Percentiles rank a stretch among this genome's conserved stretches.
phyloP scores from a whole-genome alignment of 805 yeast species.

The Yarrowia osloensis region DNA sequence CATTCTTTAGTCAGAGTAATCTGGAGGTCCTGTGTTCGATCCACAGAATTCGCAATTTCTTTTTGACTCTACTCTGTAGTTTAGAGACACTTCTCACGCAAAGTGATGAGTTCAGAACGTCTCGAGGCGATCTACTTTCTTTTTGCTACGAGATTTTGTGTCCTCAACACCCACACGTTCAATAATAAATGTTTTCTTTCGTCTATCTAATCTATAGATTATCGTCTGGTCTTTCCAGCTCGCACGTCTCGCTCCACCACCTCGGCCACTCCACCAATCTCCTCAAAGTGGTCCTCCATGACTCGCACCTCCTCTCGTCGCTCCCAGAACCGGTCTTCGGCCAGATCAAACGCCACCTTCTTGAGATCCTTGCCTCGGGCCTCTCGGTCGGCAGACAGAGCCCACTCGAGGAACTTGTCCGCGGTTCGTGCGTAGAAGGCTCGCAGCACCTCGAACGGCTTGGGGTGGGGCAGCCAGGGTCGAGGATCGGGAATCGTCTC shows the following conservation, averaged over 20 bases:
- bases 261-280: conserved; percentile 86
- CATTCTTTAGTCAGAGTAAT: conserved; percentile 39
- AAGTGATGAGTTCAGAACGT: too few species aligned
- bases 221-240: conserved; percentile 15
- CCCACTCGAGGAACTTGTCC: conserved; percentile 87
- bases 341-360: conserved; percentile 82
- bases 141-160: too few species aligned
- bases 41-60: conserved; percentile 53
- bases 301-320: conserved; percentile 89
- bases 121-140: too few species aligned
- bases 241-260: conserved; percentile 67
- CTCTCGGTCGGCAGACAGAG: conserved; percentile 79
- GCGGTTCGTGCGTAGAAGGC: conserved; percentile 86
- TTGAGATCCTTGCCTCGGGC: conserved; percentile 89
- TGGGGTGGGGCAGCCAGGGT: conserved; percentile 98
- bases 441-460: conserved; percentile 82
- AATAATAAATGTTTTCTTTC: not conserved
- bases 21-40: conserved; percentile 85
- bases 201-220: not conserved
- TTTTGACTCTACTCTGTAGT: too few species aligned
- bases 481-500: conserved; percentile 83
- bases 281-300: conserved; percentile 87
- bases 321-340: conserved; percentile 98
- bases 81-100: too few species aligned
- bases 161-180: too few species aligned